Evolutionary conservation across 2,329 filamentous ascomycete species (phyloP), one percentile per base, ranked within the genome.

Genomic region (Pseudomassariella vexata): DNA sequence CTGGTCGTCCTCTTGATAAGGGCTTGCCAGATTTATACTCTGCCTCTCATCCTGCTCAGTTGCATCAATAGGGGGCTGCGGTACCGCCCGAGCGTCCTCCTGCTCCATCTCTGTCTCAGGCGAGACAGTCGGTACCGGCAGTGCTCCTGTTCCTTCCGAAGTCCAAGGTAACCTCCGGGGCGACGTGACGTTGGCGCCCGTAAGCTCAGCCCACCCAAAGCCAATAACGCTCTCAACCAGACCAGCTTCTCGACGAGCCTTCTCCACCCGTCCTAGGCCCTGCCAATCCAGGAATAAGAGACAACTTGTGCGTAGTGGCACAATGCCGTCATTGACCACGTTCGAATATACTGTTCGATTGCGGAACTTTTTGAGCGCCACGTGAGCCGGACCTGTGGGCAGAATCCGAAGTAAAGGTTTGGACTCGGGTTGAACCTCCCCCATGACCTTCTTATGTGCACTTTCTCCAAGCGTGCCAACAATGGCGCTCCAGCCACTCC

Each of bases 281-380:
- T 89, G 84, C 92, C 92, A 98, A 54, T 98, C 92, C 2, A 98
- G 66, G 50, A 98, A 98, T 5, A 98, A 63, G n/a, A 98, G 66
- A 56, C 90, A 98, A 41, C 90, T 96, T 5, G 92, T 98, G 15
- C 92, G 79, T 20, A 98, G 64, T 3, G 92, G 92, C 5, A 98
- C 92, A 45, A 98, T 95, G 3, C 89, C 90, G 59, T 96, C 90
- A 51, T 96, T 96, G 45, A 96, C 90, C 9, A 96, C 89, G 49
- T 96, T 96, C 2, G 89, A 95, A 56, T 96, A 96, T 2, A 95
- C 70, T 0, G 92, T 96, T 11, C 90, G 73, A 54, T 94, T 94
- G 15, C 86, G 72, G 56, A 96, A 96, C 60, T 85, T 87, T 52
- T 83, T 81, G 24, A 96, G 62, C 2, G 89, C 90, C 34, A 78